phyloP scores from a whole-genome alignment of 129 eudicot genomes.

The Flaveria ramosissima region DNA sequence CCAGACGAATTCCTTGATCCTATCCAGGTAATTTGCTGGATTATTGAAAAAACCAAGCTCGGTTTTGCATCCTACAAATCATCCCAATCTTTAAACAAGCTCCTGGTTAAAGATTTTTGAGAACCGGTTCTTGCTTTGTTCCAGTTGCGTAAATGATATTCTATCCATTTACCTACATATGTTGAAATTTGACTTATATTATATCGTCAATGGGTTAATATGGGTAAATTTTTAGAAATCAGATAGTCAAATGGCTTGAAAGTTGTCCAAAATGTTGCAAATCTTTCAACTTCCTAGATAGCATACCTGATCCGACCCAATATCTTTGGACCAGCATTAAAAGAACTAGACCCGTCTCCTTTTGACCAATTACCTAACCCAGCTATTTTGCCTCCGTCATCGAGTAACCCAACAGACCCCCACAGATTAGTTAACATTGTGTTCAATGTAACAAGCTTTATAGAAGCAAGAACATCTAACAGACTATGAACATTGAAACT shows the following conservation, averaged over 20 bases:
- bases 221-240: neutral
- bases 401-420: neutral
- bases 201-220: neutral
- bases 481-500: constrained; percentile 24
- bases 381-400: no score
- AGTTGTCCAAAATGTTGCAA: neutral
- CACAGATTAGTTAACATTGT: neutral
- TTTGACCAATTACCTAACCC: neutral
- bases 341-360: neutral
- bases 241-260: neutral
- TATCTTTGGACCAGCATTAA: neutral
- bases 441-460: neutral
- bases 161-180: neutral
- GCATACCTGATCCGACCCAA: neutral
- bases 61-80: constrained; percentile 1
- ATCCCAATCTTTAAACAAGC: neutral
- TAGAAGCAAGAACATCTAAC: neutral
- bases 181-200: neutral
- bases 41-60: neutral
- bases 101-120: neutral
- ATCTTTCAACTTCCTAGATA: neutral
- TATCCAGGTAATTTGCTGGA: constrained; percentile 58
- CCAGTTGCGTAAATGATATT: neutral
- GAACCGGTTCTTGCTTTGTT: no score
- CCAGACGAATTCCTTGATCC: constrained; percentile 99